phyloP scores from a whole-genome alignment of 2,329 filamentous ascomycete genomes.

The Apiospora saccharicola region DNA sequence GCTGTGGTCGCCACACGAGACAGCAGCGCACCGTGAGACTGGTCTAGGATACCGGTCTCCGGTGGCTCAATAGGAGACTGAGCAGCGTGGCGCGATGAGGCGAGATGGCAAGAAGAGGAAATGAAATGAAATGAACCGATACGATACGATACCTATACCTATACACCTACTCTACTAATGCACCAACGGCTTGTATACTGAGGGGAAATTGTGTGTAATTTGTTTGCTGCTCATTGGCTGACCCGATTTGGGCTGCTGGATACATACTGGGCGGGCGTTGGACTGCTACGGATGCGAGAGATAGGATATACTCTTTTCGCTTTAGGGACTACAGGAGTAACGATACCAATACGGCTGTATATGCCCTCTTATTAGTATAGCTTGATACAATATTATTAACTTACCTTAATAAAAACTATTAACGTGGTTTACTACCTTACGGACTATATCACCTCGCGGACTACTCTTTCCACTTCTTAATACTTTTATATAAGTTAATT shows the following conservation, averaged over 20 bases:
- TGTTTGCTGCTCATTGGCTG: conserved; percentile 3
- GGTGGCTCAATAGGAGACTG: conserved; percentile 2
- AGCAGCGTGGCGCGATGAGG: background rate
- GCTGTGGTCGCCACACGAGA: conserved; percentile 63
- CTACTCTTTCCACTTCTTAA: too few relatives aligned
- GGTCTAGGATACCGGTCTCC: conserved; percentile 29
- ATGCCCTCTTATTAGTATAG: conserved; percentile 2
- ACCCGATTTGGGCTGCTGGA: conserved; percentile 12
- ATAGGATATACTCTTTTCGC: background rate
- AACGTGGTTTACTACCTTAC: too few relatives aligned
- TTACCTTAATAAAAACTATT: background rate
- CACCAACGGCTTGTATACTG: background rate
- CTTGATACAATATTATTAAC: background rate
- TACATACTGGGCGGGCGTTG: background rate
- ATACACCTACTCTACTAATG: background rate
- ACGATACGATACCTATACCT: background rate
- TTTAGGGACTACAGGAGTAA: conserved; percentile 14
- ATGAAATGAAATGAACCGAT: background rate
- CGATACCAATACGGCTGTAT: conserved; percentile 10
- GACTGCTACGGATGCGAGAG: background rate
- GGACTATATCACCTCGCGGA: too few relatives aligned
- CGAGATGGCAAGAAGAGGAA: background rate
- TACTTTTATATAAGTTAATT: too few relatives aligned
- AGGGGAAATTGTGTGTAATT: background rate
- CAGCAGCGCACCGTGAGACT: conserved; percentile 43